Conservation (phyloP, 2,329 filamentous ascomycete genomes). For the Bipolaris oryzae region DNA sequence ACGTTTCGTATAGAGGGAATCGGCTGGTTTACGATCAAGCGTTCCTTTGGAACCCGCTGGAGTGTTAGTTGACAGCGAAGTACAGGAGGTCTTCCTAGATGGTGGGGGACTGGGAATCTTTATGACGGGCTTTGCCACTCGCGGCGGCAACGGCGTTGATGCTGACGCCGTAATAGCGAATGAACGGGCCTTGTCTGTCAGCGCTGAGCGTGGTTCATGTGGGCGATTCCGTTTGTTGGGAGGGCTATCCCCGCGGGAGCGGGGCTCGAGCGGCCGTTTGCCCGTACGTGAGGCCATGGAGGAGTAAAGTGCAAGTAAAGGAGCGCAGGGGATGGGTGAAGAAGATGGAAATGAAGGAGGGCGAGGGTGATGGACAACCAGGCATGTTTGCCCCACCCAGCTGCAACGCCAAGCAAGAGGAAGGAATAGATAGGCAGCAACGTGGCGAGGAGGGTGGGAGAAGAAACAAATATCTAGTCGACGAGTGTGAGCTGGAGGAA, state of each 20-base stretch:
- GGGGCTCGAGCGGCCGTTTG: conserved; percentile 23
- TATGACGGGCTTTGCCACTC: background rate
- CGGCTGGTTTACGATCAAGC: conserved; percentile 17
- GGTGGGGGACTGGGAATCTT: conserved; percentile 8
- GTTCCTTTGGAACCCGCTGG: conserved; percentile 5
- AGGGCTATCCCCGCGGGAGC: conserved; percentile 27
- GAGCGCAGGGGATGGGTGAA: background rate
- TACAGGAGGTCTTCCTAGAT: conserved; percentile 20
- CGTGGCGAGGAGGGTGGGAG: background rate
- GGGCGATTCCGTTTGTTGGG: conserved; percentile 24
- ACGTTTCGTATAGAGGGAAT: background rate
- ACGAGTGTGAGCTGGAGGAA: no score
- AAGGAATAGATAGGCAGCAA: background rate
- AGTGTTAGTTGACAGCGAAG: conserved; percentile 7
- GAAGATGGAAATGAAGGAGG: background rate
- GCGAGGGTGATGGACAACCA: background rate
- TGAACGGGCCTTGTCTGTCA: conserved; percentile 11
- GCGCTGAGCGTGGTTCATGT: background rate
- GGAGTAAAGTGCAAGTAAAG: background rate
- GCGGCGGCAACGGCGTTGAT: background rate
- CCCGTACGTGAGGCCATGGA: conserved; percentile 16
- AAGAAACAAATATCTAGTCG: background rate
- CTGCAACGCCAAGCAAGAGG: background rate
- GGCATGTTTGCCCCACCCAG: background rate
- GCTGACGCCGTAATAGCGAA: background rate